These are phyloP conservation scores for Durotheca rogersii DNA, from an alignment of 495 filamentous ascomycete species.

Conservation along the genomic window DNA sequence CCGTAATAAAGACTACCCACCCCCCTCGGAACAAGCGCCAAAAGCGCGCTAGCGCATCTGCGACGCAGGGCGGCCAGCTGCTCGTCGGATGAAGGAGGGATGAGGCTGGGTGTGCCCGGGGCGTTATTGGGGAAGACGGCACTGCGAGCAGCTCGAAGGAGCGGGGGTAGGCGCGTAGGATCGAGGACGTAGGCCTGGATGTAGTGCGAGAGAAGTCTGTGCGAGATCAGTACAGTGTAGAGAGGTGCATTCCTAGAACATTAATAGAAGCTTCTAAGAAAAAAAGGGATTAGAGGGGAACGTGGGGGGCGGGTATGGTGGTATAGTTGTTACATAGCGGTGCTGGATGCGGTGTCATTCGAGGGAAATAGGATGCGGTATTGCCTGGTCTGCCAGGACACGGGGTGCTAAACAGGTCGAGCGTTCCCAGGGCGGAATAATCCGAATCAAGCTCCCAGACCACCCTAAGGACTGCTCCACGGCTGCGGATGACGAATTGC, in stretches of 20 bases:
- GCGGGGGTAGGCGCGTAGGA: constrained; percentile 66
- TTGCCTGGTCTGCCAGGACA: constrained; percentile 20
- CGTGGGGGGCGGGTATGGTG: constrained; percentile 29
- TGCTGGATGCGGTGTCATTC: constrained; percentile 18
- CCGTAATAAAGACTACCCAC: constrained; percentile 56
- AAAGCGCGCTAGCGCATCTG: constrained; percentile 55
- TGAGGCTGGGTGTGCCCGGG: constrained; percentile 47
- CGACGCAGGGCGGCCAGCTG: constrained; percentile 49
- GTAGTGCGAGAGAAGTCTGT: constrained; percentile 72
- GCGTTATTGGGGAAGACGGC: constrained; percentile 80
- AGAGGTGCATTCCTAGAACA: constrained; percentile 26
- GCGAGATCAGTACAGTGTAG: constrained; percentile 35
- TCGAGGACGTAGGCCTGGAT: constrained; percentile 65
- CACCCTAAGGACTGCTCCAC: constrained; percentile 31
- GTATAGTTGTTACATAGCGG: constrained; percentile 29
- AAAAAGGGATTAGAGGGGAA: constrained; percentile 12
- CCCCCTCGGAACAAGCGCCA: constrained; percentile 50
- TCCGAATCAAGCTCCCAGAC: constrained; percentile 15
- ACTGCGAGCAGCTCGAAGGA: constrained; percentile 70
- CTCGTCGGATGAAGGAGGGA: constrained; percentile 49
- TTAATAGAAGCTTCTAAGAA: constrained; percentile 34
- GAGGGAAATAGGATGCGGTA: constrained; percentile 18
- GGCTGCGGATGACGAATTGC: constrained; percentile 15
- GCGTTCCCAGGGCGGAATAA: constrained; percentile 20
- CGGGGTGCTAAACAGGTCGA: constrained; percentile 22